Conservation (phyloP, 257 asterid genomes). For the Solanum habrochaites region DNA sequence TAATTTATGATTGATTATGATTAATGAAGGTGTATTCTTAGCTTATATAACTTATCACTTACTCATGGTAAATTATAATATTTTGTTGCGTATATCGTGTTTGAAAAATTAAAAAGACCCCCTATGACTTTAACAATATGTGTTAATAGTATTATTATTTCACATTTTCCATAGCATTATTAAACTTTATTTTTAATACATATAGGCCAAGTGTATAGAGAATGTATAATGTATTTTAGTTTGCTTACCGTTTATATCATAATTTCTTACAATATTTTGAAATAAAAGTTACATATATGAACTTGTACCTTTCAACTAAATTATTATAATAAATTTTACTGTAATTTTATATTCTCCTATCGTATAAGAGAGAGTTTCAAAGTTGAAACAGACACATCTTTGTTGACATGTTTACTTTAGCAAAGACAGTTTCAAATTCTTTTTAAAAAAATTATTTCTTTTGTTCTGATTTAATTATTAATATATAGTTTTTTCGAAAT, state of each 20-base stretch:
- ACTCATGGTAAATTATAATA: not conserved
- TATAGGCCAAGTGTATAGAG: not conserved
- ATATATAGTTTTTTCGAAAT: too few species aligned
- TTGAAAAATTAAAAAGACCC: not conserved
- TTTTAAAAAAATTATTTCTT: too few species aligned
- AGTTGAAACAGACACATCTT: fast-evolving
- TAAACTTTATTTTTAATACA: too few species aligned
- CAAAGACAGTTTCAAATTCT: too few species aligned
- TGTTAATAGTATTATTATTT: too few species aligned
- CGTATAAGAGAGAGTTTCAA: too few species aligned
- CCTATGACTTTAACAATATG: not conserved
- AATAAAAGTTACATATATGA: not conserved
- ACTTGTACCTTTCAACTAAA: not conserved
- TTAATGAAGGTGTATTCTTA: not conserved
- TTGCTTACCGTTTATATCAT: not conserved
- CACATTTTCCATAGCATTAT: too few species aligned
- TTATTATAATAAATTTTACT: too few species aligned
- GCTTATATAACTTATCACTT: not conserved
- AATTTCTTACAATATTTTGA: not conserved
- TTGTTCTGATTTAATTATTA: too few species aligned
- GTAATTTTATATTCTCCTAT: not conserved
- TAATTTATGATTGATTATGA: not conserved
- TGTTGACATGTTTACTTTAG: fast-evolving
- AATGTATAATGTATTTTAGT: not conserved
- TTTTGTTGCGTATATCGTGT: not conserved